Percentiles rank a stretch among this genome's conserved stretches.
These are phyloP conservation scores for Misopates orontium DNA, from an alignment of 257 asterid genomes.

Conservation along the genomic window DNA sequence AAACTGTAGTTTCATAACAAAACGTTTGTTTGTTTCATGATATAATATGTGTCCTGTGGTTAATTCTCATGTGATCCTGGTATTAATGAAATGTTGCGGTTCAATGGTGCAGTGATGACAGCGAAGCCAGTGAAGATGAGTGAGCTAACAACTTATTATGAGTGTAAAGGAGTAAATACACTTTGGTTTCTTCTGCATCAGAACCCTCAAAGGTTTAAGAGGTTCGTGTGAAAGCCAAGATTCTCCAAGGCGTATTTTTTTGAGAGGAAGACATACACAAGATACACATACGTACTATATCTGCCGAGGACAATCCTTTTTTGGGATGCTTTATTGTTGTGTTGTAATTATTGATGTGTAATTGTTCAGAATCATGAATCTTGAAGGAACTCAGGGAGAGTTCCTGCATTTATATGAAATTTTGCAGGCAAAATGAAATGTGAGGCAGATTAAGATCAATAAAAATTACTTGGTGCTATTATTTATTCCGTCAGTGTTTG, in stretches of 20 bases:
- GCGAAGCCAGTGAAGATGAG: slow-evolving; percentile 65
- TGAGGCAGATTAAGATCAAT: slow-evolving; percentile 16
- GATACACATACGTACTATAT: slow-evolving; percentile 14
- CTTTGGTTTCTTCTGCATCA: not conserved
- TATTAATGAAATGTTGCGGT: not conserved
- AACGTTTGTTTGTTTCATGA: not conserved
- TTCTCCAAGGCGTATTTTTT: not conserved
- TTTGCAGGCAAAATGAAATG: slow-evolving; percentile 16
- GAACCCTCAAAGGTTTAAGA: slow-evolving; percentile 9
- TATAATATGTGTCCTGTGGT: not conserved
- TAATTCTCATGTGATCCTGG: not conserved
- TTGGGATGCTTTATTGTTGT: not conserved
- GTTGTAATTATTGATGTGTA: slow-evolving; percentile 24
- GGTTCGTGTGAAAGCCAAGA: not conserved
- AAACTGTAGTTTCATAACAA: no score
- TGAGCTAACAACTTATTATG: slow-evolving; percentile 32
- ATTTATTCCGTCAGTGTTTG: not conserved
- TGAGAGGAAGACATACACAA: slow-evolving; percentile 24
- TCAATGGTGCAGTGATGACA: slow-evolving; percentile 64
- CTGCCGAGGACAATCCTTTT: slow-evolving; percentile 1
- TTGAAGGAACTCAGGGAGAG: slow-evolving; percentile 47
- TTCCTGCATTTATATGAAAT: slow-evolving; percentile 19
- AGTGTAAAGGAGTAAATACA: not conserved
- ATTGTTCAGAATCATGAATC: slow-evolving; percentile 26
- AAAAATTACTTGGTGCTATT: not conserved